A percentile compares a stretch with the other conserved stretches of the same genome.
Evolutionary conservation across 305 asterid genomes (phyloP).

Genomic region (Fraxinus baroniana): DNA sequence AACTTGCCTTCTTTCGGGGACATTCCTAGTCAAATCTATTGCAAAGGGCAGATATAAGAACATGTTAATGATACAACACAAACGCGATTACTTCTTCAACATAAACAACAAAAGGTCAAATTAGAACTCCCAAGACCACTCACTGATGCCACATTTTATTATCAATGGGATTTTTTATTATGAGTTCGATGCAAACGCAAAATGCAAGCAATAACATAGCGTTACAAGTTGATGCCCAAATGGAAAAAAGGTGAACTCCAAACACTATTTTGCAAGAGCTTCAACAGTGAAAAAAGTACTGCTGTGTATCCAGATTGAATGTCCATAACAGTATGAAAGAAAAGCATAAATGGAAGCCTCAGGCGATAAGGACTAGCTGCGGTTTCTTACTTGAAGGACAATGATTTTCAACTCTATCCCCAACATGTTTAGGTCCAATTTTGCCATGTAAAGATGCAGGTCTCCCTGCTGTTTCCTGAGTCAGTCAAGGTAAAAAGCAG

Average conservation of each 20-base stretch:
- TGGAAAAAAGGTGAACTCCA: not conserved
- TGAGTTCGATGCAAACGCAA: not conserved
- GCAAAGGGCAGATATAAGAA: slow-evolving; percentile 22
- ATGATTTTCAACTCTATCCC: slow-evolving; percentile 29
- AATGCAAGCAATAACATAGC: not conserved
- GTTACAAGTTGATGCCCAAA: not conserved
- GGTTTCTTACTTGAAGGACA: slow-evolving; percentile 52
- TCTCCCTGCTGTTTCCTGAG: slow-evolving; percentile 43
- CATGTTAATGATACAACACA: slow-evolving; percentile 11
- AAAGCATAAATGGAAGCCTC: slow-evolving; percentile 14
- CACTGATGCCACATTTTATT: not conserved
- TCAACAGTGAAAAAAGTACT: not conserved
- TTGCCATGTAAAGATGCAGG: slow-evolving; percentile 25
- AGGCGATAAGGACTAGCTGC: slow-evolving; percentile 14
- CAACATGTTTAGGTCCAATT: slow-evolving; percentile 34
- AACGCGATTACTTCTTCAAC: not conserved
- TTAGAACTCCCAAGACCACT: not conserved
- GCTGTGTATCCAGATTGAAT: slow-evolving; percentile 2
- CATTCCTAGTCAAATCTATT: slow-evolving; percentile 38
- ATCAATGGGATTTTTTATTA: not conserved
- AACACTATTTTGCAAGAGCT: not conserved
- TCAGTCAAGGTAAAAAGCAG: slow-evolving; percentile 23
- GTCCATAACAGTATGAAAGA: not conserved
- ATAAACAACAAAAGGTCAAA: slow-evolving; percentile 3
- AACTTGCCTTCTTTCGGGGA: slow-evolving; percentile 34